These are phyloP conservation scores for Monilinia vaccinii-corymbosi DNA, from an alignment of 2,329 filamentous ascomycete species.

Conservation along the genomic window DNA sequence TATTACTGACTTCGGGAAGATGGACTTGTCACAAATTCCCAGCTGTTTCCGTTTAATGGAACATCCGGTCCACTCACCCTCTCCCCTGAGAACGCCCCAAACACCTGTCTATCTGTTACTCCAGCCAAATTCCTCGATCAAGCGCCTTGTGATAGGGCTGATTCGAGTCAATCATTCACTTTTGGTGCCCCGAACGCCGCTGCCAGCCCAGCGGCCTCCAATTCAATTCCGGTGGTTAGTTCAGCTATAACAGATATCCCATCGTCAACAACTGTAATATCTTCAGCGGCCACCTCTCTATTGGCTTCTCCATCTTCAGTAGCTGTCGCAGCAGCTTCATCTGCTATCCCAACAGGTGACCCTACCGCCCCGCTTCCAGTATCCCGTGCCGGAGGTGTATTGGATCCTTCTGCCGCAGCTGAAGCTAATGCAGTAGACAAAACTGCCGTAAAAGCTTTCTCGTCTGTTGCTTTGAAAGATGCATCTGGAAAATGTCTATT, in stretches of 20 bases:
- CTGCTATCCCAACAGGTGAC: not conserved
- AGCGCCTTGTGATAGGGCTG: constrained; percentile 32
- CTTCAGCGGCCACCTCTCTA: not conserved
- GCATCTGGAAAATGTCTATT: constrained; percentile 35
- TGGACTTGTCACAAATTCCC: constrained; percentile 6
- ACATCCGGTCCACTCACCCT: constrained; percentile 33
- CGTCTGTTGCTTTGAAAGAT: constrained; percentile 34
- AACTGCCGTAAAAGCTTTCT: constrained; percentile 35
- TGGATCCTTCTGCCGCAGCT: constrained; percentile 20
- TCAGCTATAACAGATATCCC: not conserved
- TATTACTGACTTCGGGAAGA: not conserved
- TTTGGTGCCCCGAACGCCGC: constrained; percentile 13
- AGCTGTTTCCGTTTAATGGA: constrained; percentile 10
- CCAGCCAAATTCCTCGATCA: constrained; percentile 34
- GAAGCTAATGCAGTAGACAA: constrained; percentile 36
- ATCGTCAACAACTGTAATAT: not conserved
- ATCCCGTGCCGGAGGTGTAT: constrained; percentile 3
- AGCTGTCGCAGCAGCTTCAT: not conserved
- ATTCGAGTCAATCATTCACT: constrained; percentile 36
- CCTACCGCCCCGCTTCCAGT: not conserved
- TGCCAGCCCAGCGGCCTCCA: not conserved
- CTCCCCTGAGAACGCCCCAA: constrained; percentile 35
- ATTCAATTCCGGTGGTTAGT: not conserved
- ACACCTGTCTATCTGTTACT: constrained; percentile 36
- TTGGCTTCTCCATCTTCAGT: not conserved